Conservation (phyloP, 352 stramenopile species). For the Globisporangium camurandrum region DNA sequence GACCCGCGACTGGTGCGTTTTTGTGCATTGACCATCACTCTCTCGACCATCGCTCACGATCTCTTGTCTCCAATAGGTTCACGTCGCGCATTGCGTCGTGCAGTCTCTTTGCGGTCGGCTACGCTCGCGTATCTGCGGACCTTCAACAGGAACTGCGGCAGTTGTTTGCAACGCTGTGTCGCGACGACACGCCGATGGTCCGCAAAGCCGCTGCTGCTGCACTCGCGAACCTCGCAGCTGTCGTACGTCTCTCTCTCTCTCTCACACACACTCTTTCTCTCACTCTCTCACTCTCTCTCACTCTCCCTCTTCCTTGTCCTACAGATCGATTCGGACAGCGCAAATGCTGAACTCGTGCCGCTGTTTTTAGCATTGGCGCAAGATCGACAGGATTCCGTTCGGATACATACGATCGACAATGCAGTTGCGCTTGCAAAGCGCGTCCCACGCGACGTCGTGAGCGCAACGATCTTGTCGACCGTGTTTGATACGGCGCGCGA, state of each 20-base stretch:
- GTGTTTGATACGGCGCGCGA: conserved; percentile 91
- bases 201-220: conserved; percentile 86
- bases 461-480: conserved; percentile 82
- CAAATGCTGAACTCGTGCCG: conserved; percentile 70
- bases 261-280: background rate
- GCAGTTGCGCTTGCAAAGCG: conserved; percentile 92
- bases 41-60: background rate
- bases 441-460: conserved; percentile 57
- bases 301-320: background rate
- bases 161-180: conserved; percentile 92
- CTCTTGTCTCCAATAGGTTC: conserved; percentile 26
- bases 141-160: conserved; percentile 77
- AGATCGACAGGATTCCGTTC: conserved; percentile 95
- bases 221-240: conserved; percentile 82
- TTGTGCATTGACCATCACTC: conserved; percentile 1
- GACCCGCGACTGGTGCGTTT: conserved; percentile 95
- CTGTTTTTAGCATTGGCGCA: conserved; percentile 77
- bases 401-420: conserved; percentile 97
- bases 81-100: conserved; percentile 83
- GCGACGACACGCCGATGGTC: conserved; percentile 97
- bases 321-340: conserved; percentile 55
- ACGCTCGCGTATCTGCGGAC: conserved; percentile 39
- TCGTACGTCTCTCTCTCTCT: conserved; percentile 18
- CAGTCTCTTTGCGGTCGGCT: conserved; percentile 75
- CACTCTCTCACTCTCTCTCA: background rate